Percentiles rank a stretch among this genome's conserved stretches.
phyloP scores from a whole-genome alignment of 2,329 filamentous ascomycete genomes.

The Phialophora macrospora region DNA sequence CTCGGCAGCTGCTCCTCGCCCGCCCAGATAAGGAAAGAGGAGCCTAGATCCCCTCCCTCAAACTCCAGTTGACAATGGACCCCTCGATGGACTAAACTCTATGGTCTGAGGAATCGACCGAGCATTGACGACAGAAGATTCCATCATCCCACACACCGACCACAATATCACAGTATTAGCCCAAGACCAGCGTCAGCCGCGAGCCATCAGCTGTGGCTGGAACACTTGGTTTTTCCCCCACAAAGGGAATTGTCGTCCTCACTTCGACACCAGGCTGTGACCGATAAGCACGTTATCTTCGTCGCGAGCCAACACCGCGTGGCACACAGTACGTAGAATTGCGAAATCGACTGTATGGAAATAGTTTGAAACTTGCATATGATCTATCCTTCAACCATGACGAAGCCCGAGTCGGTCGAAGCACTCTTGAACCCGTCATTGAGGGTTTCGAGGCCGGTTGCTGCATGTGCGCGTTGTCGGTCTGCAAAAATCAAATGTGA shows the following conservation, averaged over 20 bases:
- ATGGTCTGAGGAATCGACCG: not conserved
- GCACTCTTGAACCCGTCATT: constrained; percentile 57
- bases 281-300: constrained; percentile 6
- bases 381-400: constrained; percentile 21
- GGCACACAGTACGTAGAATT: not conserved
- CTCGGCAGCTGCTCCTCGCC: not conserved
- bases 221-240: not conserved
- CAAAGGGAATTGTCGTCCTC: not conserved
- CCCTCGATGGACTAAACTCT: not conserved
- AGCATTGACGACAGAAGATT: not conserved
- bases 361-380: constrained; percentile 12
- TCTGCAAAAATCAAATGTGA: constrained; percentile 97
- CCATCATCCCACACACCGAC: too few species aligned
- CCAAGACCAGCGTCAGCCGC: not conserved
- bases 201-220: not conserved
- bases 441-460: constrained; percentile 76
- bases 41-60: not conserved
- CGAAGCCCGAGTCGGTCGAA: constrained; percentile 38
- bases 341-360: not conserved
- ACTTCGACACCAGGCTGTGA: not conserved
- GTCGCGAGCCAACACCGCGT: not conserved
- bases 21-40: not conserved
- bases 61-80: not conserved
- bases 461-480: constrained; percentile 81
- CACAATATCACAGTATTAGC: not conserved